Evolutionary conservation across 2,329 filamentous ascomycete genomes (phyloP).

Genomic region (Apiospora arundinis): DNA sequence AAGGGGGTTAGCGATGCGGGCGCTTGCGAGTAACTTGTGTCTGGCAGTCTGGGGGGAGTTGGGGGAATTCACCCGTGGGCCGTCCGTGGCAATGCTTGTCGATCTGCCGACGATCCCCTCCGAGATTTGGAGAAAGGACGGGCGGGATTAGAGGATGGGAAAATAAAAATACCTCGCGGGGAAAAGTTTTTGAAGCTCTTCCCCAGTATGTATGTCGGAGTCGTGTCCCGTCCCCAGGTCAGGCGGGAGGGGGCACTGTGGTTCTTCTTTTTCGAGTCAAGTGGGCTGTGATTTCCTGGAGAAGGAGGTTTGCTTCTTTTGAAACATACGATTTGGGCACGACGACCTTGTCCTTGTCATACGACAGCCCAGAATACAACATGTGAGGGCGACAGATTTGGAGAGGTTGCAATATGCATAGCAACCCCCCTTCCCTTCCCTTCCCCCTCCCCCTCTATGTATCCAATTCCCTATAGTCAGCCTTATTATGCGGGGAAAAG

Average conservation of each 20-base stretch:
- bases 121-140: not conserved
- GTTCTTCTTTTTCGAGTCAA: not conserved
- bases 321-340: not conserved
- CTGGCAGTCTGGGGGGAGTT: not conserved
- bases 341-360: not conserved
- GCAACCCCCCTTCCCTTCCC: not conserved
- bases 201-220: not conserved
- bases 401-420: slow-evolving; percentile 3
- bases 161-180: not conserved
- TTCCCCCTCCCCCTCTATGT: not conserved
- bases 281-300: not conserved
- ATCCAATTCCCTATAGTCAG: not conserved
- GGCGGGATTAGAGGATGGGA: not conserved
- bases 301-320: not conserved
- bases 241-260: not conserved
- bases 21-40: not conserved
- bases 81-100: not conserved
- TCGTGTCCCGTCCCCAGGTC: not conserved
- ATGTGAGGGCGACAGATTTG: slow-evolving; percentile 5
- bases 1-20: not conserved
- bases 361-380: not conserved
- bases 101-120: slow-evolving; percentile 15
- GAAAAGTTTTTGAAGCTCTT: not conserved
- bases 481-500: slow-evolving; percentile 17
- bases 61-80: not conserved